Evolutionary conservation across 2,329 filamentous ascomycete genomes (phyloP), one percentile per base, ranked within the genome.

Genomic region (Sporothrix luriei): DNA sequence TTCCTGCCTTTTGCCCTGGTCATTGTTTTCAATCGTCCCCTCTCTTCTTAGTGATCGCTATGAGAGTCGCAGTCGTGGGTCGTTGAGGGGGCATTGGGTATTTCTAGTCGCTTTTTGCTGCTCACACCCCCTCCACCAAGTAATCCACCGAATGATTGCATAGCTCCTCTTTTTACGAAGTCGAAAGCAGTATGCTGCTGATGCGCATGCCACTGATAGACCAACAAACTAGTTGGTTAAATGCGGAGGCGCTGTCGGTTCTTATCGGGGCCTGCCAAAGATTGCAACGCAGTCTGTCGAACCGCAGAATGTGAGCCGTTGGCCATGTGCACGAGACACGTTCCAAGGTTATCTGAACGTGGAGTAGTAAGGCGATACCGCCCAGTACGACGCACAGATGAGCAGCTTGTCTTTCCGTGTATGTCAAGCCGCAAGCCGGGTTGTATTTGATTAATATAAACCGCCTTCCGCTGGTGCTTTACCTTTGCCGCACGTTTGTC

Each of bases 81-180:
- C 51, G 11, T 52, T 24, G n/a, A n/a, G 33, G 33, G 33, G 33
- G 9, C 9, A 7, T 33, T 33, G 33, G 29, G 33, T 33, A 33
- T 5, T 7, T 33, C 33, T 33, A 33, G 33, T 33, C 33, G 9
- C 33, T 7, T 33, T 54, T 54, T 54, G 51, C 29, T 29, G 51
- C 51, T 54, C 24, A 29, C 49, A 24, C n/a, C n/a, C 24, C 55
- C 7, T n/a, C 54, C 54, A n/a, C 29, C 55, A 4, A 19, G n/a
- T 14, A 4, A 55, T n/a, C 54, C 54, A n/a, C 29, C 55, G 1
- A 19, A 11, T 14, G 13, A 55, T 14, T 38, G 33, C 10, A 7
- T 49, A 24, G 10, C 61, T 49, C 61, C 40, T 65, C 26, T 14
- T 65, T 49, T 61, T 49, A 49, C 33, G 59, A 43, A 21, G 59